Percentiles rank a stretch among this genome's conserved stretches.
These are phyloP conservation scores for Begonia fuchsioides DNA, from an alignment of 306 rosid genomes.

Conservation along the genomic window DNA sequence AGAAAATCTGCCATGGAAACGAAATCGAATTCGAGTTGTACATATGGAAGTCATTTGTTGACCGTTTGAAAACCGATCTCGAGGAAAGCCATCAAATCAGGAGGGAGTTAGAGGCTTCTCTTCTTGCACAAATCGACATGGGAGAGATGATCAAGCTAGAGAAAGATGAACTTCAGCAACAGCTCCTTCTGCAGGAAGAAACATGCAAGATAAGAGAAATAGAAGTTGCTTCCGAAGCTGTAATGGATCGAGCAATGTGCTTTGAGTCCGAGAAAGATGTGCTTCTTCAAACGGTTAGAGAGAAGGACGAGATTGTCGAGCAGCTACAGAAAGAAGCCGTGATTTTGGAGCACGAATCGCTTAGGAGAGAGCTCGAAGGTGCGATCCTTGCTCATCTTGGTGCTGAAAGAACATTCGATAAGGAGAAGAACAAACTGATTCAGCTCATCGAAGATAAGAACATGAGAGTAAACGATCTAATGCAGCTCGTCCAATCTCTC, in stretches of 20 bases:
- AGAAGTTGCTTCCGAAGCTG: conserved; percentile 18
- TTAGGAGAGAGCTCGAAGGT: conserved; percentile 40
- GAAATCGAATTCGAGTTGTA: conserved; percentile 59
- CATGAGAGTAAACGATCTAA: conserved; percentile 24
- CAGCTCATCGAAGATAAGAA: conserved; percentile 19
- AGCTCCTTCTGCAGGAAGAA: conserved; percentile 30
- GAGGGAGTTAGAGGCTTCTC: conserved; percentile 63
- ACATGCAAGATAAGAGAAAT: conserved; percentile 21
- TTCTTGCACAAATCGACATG: conserved; percentile 46
- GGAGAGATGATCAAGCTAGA: conserved; percentile 50
- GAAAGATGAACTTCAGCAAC: conserved; percentile 30
- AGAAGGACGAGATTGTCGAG: conserved; percentile 37
- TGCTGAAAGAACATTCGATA: conserved; percentile 21
- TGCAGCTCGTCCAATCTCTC: conserved; percentile 29
- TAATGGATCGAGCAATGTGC: conserved; percentile 11
- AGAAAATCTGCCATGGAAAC: conserved; percentile 30
- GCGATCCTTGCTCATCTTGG: conserved; percentile 25
- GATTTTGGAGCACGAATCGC: conserved; percentile 35
- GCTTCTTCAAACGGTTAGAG: conserved; percentile 18
- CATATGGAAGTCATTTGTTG: conserved; percentile 43
- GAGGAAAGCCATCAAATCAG: conserved; percentile 34
- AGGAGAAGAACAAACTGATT: conserved; percentile 23
- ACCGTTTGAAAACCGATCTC: conserved; percentile 32
- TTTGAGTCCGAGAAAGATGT: conserved; percentile 8
- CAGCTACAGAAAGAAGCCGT: conserved; percentile 37